These are phyloP conservation scores for Rhypophila decipiens DNA, from an alignment of 495 filamentous ascomycete genomes.

Conservation along the genomic window DNA sequence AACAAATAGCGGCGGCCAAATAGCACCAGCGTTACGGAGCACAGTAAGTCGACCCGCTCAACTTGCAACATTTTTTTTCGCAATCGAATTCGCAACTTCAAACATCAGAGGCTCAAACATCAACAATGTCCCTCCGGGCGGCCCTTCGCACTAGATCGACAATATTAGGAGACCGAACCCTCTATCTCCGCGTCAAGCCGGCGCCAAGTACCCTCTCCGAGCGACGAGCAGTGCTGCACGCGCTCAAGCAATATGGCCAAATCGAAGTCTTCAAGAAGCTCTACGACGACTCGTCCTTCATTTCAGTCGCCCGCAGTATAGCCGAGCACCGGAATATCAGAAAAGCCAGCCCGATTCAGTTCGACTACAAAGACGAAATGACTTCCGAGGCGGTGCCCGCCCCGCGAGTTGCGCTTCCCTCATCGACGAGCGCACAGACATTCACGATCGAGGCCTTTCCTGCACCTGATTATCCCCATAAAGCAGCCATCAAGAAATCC, in stretches of 20 bases:
- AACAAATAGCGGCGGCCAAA: too few relatives aligned
- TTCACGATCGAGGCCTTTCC: constrained; percentile 34
- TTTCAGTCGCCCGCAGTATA: constrained; percentile 26
- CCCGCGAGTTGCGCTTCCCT: too few relatives aligned
- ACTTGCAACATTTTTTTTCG: too few relatives aligned
- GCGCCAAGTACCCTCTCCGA: constrained; percentile 59
- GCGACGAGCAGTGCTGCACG: constrained; percentile 61
- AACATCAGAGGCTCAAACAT: neutral
- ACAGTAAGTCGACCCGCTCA: too few relatives aligned
- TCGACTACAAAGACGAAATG: constrained; percentile 10
- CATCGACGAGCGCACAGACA: constrained; percentile 9
- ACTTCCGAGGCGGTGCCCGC: neutral
- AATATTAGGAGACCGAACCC: constrained; percentile 13
- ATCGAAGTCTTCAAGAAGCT: constrained; percentile 70
- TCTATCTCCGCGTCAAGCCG: constrained; percentile 62
- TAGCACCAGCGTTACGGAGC: too few relatives aligned
- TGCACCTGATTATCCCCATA: constrained; percentile 30
- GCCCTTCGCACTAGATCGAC: neutral
- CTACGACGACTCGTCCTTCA: constrained; percentile 34
- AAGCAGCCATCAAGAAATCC: constrained; percentile 22
- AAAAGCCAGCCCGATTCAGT: constrained; percentile 19
- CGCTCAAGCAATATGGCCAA: constrained; percentile 69
- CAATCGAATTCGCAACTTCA: too few relatives aligned
- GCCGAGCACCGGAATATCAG: constrained; percentile 17
- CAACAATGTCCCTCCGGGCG: neutral